phyloP scores from a whole-genome alignment of 345 rosid species.

The Xanthoceras sorbifolium region DNA sequence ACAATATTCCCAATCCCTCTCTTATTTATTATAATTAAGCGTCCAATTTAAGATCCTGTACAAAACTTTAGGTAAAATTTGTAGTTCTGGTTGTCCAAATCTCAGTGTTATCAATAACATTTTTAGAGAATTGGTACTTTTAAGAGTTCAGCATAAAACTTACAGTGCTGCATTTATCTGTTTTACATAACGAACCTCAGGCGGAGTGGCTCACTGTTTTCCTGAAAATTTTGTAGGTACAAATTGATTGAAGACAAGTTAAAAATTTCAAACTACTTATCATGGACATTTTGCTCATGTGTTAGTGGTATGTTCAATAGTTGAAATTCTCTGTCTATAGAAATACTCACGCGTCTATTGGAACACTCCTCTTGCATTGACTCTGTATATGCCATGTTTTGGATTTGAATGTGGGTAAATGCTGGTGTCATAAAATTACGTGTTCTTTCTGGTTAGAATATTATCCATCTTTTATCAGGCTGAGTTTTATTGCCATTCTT shows the following conservation, averaged over 20 bases:
- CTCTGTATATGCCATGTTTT: neutral
- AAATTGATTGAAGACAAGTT: constrained; percentile 76
- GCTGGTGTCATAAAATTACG: neutral
- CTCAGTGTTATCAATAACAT: neutral
- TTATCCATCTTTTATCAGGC: neutral
- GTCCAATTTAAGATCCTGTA: neutral
- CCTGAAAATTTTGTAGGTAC: constrained; percentile 49
- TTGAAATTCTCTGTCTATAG: neutral
- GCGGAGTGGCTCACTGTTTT: constrained; percentile 18
- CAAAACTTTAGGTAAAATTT: neutral
- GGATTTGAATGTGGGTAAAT: neutral
- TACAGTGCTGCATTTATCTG: neutral
- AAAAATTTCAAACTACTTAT: constrained; percentile 67
- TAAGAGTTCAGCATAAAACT: neutral
- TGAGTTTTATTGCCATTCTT: neutral
- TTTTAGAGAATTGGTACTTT: neutral
- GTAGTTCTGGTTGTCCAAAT: neutral
- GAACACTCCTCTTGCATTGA: neutral
- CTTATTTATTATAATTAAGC: neutral
- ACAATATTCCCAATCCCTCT: neutral
- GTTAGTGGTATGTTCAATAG: constrained; percentile 53
- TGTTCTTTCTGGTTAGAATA: neutral
- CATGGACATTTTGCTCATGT: constrained; percentile 96
- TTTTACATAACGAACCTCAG: constrained; percentile 1
- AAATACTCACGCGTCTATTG: too few relatives aligned